Base-by-base conservation (phyloP, 257 asterid genomes). In the Eustoma russellianum region DNA sequence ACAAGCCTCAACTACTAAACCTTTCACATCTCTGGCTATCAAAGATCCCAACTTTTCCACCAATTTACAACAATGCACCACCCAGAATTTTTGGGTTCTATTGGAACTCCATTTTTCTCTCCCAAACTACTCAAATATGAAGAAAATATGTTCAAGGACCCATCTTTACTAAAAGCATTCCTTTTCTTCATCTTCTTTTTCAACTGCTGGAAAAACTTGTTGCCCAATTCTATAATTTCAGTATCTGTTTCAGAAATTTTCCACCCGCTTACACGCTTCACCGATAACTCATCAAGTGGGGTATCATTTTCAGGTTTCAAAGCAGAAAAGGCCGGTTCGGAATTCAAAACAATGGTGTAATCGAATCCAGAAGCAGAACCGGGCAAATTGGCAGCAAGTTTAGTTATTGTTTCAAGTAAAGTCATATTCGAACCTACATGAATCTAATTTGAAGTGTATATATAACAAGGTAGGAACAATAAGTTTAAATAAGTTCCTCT, bases 11-110 rank as follows among this genome's bases (percentile, higher is more conserved):
- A 77, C 43, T 55, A 83, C 35, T 66, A 85, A 65, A 40, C 76
- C 74, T 67, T 68, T 77, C n/a, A 76, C 83, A 58, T 80, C 94
- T 61, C 84, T 77, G 49, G 79, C 82, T 77, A 81, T 65, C 34
- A 60, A 62, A 53, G 18, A 7, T 34, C 94, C 90, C 40, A 73
- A 7, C 62, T 77, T 85, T 51, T 71, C 85, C 0, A 83, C 66
- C 74, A 80, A 53, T 50, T 60, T 70, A 57, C 65, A 60, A 1
- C 61, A 74, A 51, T 75, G 72, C 11, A 56, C 79, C 41, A 63
- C 81, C 11, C 83, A 9, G 57, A 24, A 66, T 28, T 57, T 11
- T 72, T 67, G 17, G 52, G 17, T 7, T 11, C 28, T 17, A 64
- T 46, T 1, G 72, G 59, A 71, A 79, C 28, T 33, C 82, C 94